Percentiles rank a stretch among this genome's conserved stretches.
phyloP scores from a whole-genome alignment of 331 rosid species.

The Quercus tomentella region DNA sequence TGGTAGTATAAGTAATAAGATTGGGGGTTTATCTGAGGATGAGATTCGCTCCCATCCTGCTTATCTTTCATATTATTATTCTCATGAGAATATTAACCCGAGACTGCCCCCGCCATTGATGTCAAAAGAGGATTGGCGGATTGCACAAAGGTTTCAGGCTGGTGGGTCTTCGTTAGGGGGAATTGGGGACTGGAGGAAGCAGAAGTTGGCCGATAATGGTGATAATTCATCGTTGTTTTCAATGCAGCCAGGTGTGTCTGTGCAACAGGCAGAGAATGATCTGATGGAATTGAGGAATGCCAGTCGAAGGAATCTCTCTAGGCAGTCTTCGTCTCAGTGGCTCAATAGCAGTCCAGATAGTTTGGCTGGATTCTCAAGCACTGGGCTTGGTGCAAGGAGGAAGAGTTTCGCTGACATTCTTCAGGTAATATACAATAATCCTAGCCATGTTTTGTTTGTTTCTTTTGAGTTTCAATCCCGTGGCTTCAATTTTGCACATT shows the following conservation, averaged over 20 bases:
- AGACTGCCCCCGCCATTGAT: constrained; percentile 82
- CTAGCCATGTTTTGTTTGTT: not conserved
- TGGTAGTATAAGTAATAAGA: constrained; percentile 33
- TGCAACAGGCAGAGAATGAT: constrained; percentile 60
- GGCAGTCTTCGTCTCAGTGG: constrained; percentile 52
- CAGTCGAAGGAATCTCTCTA: constrained; percentile 42
- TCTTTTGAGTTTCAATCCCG: constrained; percentile 12
- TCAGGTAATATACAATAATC: constrained; percentile 53
- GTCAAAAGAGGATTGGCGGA: constrained; percentile 98
- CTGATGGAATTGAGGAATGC: constrained; percentile 59
- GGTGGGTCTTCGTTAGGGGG: constrained; percentile 61
- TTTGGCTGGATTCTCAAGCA: constrained; percentile 41
- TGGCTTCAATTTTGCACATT: not conserved
- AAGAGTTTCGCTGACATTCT: constrained; percentile 73
- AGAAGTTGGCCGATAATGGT: constrained; percentile 31
- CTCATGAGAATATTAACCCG: constrained; percentile 76
- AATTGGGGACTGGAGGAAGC: constrained; percentile 67
- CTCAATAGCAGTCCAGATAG: constrained; percentile 45
- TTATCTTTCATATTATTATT: constrained; percentile 81
- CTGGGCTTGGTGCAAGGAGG: constrained; percentile 71
- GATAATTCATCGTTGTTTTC: constrained; percentile 70
- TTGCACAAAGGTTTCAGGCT: constrained; percentile 77
- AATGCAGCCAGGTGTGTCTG: constrained; percentile 66
- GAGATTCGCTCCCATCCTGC: constrained; percentile 87
- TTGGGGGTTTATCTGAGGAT: constrained; percentile 70